Base-by-base conservation (phyloP, 805 yeast species). In the Lachancea nothofagi region DNA sequence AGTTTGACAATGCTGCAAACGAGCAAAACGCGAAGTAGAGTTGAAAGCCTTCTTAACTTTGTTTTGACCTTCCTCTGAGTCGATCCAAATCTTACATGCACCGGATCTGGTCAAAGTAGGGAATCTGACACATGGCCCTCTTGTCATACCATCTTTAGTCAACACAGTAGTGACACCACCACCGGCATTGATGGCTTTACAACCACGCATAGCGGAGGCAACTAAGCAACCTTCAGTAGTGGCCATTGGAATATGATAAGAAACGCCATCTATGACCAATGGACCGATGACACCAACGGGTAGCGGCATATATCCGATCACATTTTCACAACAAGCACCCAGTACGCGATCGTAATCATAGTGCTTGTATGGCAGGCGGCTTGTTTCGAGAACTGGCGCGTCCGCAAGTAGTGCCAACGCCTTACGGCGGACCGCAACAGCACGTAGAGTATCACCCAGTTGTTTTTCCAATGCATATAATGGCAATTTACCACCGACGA, bases 201-300 rank as follows among this genome's bases (percentile, higher is more conserved):
- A 93, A 50, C 99, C 99, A 66, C 99, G 83, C 95, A 87, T 90
- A 10, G 98, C 83, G 14, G 97, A 88, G 3, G 99, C 99, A 50
- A 93, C 97, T 43, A 93, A 72, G 66, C 97, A 94, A 38, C 99
- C 99, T 69, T 93, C 99, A 25, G 98, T 93, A 13, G 99, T 93
- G 20, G 99, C 99, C 95, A 93, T 87, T 28, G 99, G 99, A 51
- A 93, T 80, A 64, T 88, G 95, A 61, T 74, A 83, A 33, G 94
- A 79, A 49, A 74, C 78, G 37, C 90, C 94, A 62, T 93, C 97
- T 54, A 93, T 85, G 40, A 86, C 71, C 61, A 93, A 66, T 7
- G 99, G 99, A 39, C 99, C 99, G 20, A 97, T 97, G 58, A 93
- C 81, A 62, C 99, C 99, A 41, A 93, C 87, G 5, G 99, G 99